A percentile compares a stretch with the other conserved stretches of the same genome.
Evolutionary conservation across 805 yeast genomes (phyloP).

Genomic region (Jamesozyma lodderae): DNA sequence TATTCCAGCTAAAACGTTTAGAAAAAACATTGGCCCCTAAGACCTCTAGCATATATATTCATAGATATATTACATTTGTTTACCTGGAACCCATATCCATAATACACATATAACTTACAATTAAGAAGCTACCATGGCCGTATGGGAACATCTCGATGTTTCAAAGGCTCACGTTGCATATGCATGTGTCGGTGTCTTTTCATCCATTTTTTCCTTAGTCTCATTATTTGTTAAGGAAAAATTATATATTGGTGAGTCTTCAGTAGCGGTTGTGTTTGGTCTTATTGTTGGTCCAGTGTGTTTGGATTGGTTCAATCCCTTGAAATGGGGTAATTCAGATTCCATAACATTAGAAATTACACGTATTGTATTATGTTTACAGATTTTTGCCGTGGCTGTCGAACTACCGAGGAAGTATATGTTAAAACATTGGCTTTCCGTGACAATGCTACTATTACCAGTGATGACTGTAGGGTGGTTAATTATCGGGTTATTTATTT

Average conservation of each 20-base stretch:
- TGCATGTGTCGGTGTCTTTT: constrained; percentile 78
- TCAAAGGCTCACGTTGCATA: constrained; percentile 77
- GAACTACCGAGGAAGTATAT: constrained; percentile 86
- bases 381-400: constrained; percentile 90
- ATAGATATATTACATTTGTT: no score
- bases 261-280: constrained; percentile 79
- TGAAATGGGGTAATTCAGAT: constrained; percentile 79
- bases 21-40: no score
- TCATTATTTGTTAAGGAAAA: constrained; percentile 78
- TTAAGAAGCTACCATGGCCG: no score
- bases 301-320: constrained; percentile 73
- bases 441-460: constrained; percentile 63
- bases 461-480: constrained; percentile 92
- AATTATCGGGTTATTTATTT: constrained; percentile 67
- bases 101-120: no score
- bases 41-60: no score
- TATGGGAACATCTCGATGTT: constrained; percentile 29
- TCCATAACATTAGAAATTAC: constrained; percentile 74
- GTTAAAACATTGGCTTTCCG: constrained; percentile 75
- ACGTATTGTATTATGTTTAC: constrained; percentile 73
- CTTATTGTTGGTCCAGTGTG: constrained; percentile 84
- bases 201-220: constrained; percentile 68
- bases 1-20: no score
- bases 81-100: no score
- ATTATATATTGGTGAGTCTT: constrained; percentile 84